A percentile compares a stretch with the other conserved stretches of the same genome.
phyloP scores from a whole-genome alignment of 23 red algal species.

The Gracilaria caudata region DNA sequence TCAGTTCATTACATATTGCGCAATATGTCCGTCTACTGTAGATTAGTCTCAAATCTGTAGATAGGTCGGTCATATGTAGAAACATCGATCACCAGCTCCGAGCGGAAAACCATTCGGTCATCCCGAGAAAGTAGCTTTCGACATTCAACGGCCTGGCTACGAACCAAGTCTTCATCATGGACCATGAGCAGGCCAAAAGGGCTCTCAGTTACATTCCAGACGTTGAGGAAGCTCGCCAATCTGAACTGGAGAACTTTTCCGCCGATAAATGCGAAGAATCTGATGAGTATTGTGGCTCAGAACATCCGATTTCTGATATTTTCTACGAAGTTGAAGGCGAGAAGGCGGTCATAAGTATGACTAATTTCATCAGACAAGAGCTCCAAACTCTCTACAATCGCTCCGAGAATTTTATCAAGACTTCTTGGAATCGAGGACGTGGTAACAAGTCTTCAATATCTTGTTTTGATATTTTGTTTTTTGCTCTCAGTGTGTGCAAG shows the following conservation, averaged over 20 bases:
- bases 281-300: not conserved
- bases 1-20: too few species aligned
- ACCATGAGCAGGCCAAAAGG: not conserved
- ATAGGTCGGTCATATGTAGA: too few species aligned
- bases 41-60: too few species aligned
- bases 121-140: too few species aligned
- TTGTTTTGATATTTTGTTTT: slow-evolving; percentile 1
- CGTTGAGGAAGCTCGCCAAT: not conserved
- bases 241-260: not conserved
- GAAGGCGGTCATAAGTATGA: not conserved
- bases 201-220: not conserved
- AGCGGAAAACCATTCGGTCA: too few species aligned
- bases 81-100: too few species aligned
- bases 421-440: not conserved
- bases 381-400: not conserved
- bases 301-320: not conserved
- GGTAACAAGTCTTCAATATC: not conserved
- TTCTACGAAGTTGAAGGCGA: not conserved
- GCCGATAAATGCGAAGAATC: not conserved
- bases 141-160: too few species aligned
- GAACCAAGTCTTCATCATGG: too few species aligned
- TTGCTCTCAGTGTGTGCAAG: slow-evolving; percentile 12
- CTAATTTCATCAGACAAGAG: not conserved
- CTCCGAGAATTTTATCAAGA: not conserved
- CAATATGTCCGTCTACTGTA: too few species aligned